These are phyloP conservation scores for Sphagnum contortum DNA, from an alignment of 225 moss, liverwort and hornwort genomes.

Conservation along the genomic window DNA sequence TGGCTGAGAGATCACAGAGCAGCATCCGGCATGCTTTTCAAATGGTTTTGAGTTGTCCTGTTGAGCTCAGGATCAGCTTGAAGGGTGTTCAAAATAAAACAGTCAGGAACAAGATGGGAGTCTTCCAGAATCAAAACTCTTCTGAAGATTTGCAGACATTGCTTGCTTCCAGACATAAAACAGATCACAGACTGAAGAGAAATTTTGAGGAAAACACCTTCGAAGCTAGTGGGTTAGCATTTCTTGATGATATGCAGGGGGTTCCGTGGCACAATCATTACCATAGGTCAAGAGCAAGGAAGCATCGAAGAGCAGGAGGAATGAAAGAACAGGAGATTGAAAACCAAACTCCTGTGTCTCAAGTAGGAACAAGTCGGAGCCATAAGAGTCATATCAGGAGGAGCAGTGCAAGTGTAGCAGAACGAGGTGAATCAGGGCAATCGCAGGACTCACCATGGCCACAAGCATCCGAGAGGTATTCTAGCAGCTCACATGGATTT, in stretches of 20 bases:
- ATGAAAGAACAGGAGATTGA: conserved; percentile 8
- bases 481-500: too few relatives aligned
- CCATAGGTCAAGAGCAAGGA: conserved; percentile 3
- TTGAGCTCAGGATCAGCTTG: conserved; percentile 63
- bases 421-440: too few relatives aligned
- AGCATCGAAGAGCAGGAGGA: conserved; percentile 16
- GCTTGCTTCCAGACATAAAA: too few relatives aligned
- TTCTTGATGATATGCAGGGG: conserved; percentile 1
- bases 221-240: neutral
- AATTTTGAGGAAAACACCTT: too few relatives aligned
- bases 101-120: neutral
- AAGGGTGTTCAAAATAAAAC: conserved; percentile 17
- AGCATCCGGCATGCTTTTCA: conserved; percentile 86
- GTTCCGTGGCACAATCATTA: conserved; percentile 6
- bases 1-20: conserved; percentile 74
- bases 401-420: too few relatives aligned
- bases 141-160: too few relatives aligned
- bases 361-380: conserved; percentile 14
- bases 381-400: conserved; percentile 11
- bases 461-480: too few relatives aligned
- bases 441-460: too few relatives aligned
- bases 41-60: conserved; percentile 64
- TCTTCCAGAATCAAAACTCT: neutral
- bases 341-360: conserved; percentile 6
- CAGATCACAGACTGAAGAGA: too few relatives aligned